Evolutionary conservation across 768 basidiomycete genomes (phyloP).

Genomic region (Russula sp.): DNA sequence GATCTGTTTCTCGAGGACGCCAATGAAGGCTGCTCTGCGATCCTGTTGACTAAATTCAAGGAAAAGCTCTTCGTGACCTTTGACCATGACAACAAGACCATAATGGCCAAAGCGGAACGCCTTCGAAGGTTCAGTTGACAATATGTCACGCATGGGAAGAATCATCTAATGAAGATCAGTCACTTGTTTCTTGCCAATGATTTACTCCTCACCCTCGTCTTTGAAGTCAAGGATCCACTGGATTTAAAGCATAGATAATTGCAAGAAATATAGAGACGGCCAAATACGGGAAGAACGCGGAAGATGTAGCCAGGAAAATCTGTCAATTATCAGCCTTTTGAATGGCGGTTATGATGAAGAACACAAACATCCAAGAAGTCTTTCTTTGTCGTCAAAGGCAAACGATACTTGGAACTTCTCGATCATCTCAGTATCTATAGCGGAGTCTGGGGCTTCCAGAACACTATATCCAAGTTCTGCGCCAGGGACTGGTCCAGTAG

Average conservation of each 20-base stretch:
- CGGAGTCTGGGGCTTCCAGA: slow-evolving; percentile 63
- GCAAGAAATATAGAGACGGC: slow-evolving; percentile 84
- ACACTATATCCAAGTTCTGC: slow-evolving; percentile 54
- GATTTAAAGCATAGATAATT: slow-evolving; percentile 96
- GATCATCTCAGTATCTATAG: slow-evolving; percentile 53
- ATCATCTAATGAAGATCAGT: slow-evolving; percentile 64
- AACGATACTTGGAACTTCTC: slow-evolving; percentile 80
- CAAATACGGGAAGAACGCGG: slow-evolving; percentile 83
- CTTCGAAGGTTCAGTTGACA: slow-evolving; percentile 77
- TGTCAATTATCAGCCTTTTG: slow-evolving; percentile 31
- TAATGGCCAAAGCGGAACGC: slow-evolving; percentile 87
- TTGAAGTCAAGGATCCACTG: slow-evolving; percentile 66
- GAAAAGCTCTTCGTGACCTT: slow-evolving; percentile 96
- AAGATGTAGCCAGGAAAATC: slow-evolving; percentile 90
- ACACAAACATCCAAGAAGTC: slow-evolving; percentile 76
- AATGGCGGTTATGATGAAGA: not conserved
- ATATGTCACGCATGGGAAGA: slow-evolving; percentile 82
- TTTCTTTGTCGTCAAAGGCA: slow-evolving; percentile 86
- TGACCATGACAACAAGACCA: slow-evolving; percentile 85
- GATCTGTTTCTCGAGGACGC: slow-evolving; percentile 71
- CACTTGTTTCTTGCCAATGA: not conserved
- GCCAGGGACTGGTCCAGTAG: slow-evolving; percentile 24
- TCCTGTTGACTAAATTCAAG: slow-evolving; percentile 86
- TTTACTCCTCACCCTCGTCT: slow-evolving; percentile 62
- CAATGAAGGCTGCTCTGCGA: slow-evolving; percentile 71